These are phyloP conservation scores for Fusarium hainanense DNA, from an alignment of 2,329 filamentous ascomycete genomes.

Conservation along the genomic window DNA sequence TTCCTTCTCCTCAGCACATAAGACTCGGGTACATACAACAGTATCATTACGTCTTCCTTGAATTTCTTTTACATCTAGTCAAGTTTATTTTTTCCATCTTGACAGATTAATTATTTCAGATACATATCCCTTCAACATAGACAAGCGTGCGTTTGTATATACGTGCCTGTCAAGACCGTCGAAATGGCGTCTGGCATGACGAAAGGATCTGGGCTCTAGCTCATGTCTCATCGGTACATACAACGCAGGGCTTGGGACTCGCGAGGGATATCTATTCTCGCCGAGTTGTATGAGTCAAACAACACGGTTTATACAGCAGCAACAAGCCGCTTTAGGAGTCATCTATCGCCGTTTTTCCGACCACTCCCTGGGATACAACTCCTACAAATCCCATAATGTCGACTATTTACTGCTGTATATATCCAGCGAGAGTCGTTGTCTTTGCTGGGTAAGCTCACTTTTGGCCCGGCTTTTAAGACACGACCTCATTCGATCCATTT, in stretches of 20 bases:
- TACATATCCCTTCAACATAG: neutral
- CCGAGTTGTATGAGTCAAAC: neutral
- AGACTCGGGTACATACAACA: neutral
- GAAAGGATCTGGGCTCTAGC: neutral
- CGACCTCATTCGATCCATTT: neutral
- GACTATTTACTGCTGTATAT: neutral
- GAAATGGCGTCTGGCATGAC: neutral
- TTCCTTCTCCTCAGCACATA: neutral
- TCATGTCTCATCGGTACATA: neutral
- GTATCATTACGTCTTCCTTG: neutral
- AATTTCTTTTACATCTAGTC: neutral
- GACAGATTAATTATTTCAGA: neutral
- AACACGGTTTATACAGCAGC: neutral
- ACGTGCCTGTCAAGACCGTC: neutral
- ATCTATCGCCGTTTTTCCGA: neutral
- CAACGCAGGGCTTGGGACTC: neutral
- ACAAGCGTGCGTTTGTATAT: neutral
- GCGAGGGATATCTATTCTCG: neutral
- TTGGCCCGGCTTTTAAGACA: neutral
- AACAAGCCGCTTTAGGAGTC: neutral
- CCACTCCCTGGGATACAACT: neutral
- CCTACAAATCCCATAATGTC: neutral
- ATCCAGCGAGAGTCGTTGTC: neutral
- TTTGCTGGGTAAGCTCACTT: neutral
- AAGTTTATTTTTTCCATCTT: neutral